A percentile compares a stretch with the other conserved stretches of the same genome.
These are phyloP conservation scores for Solanum virginianum DNA, from an alignment of 257 asterid genomes.

Conservation along the genomic window DNA sequence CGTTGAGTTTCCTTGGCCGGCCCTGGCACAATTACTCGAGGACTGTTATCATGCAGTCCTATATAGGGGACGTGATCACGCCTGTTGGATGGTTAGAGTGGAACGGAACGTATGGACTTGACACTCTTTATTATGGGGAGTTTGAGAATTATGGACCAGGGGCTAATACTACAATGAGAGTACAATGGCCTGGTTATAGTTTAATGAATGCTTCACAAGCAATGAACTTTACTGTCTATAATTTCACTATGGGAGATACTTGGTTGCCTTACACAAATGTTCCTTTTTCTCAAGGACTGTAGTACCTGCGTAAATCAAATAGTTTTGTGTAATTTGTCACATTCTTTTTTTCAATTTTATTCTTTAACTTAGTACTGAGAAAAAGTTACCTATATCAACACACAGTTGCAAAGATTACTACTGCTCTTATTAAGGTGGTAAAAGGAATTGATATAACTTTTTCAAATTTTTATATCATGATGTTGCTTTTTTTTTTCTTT, in stretches of 20 bases:
- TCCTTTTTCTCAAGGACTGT: constrained; percentile 13
- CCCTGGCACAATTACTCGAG: constrained; percentile 11
- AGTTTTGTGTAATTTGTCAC: not conserved
- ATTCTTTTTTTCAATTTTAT: not conserved
- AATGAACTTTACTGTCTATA: constrained; percentile 21
- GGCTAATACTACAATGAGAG: constrained; percentile 7
- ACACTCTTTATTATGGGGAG: constrained; percentile 10
- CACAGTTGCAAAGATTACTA: not conserved
- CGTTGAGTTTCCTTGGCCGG: constrained; percentile 3
- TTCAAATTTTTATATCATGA: not conserved
- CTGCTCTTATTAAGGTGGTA: not conserved
- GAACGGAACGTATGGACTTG: constrained; percentile 4
- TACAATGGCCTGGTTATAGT: constrained; percentile 12
- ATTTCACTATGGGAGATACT: constrained; percentile 26
- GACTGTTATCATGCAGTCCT: constrained; percentile 11
- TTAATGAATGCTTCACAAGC: constrained; percentile 16
- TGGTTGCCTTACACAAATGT: constrained; percentile 20
- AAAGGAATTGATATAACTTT: not conserved
- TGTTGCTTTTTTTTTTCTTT: not conserved
- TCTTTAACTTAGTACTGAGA: not conserved
- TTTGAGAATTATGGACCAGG: constrained; percentile 9
- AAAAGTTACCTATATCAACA: not conserved
- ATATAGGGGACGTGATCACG: not conserved
- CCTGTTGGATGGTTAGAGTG: constrained; percentile 15
- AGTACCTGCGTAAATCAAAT: not conserved